phyloP scores from a whole-genome alignment of 768 basidiomycete genomes.

The Lactifluus volemus region DNA sequence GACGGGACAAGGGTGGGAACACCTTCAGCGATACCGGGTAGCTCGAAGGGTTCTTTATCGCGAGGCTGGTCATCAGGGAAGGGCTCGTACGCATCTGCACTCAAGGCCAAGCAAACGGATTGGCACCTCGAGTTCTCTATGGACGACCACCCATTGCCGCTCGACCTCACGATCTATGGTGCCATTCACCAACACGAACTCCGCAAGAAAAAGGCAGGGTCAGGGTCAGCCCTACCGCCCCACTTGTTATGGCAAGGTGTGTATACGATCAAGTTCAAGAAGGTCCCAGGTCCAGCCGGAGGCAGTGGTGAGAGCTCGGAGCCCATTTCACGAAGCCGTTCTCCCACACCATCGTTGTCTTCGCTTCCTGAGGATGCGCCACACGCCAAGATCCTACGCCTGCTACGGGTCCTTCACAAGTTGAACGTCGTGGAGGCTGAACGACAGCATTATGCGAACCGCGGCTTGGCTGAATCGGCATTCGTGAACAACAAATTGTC shows the following conservation, averaged over 20 bases:
- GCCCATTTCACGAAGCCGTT: conserved; percentile 41
- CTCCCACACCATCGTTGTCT: conserved; percentile 59
- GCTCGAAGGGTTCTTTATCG: conserved; percentile 29
- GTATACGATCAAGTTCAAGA: conserved; percentile 89
- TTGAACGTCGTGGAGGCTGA: conserved; percentile 70
- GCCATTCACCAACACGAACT: conserved; percentile 90
- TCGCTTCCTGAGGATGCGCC: conserved; percentile 79
- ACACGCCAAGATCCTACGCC: conserved; percentile 82
- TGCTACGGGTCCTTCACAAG: conserved; percentile 80
- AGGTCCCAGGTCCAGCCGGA: conserved; percentile 69
- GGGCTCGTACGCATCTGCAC: conserved; percentile 88
- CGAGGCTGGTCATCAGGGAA: conserved; percentile 30
- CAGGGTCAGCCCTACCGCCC: conserved; percentile 44
- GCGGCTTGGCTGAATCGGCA: conserved; percentile 64
- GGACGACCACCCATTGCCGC: conserved; percentile 75
- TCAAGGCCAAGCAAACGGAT: conserved; percentile 87
- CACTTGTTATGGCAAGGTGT: conserved; percentile 84
- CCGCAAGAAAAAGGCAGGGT: conserved; percentile 47
- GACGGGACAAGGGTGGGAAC: conserved; percentile 93
- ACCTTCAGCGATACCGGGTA: conserved; percentile 48
- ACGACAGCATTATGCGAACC: conserved; percentile 45
- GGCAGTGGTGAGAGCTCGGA: conserved; percentile 37
- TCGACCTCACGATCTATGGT: conserved; percentile 92
- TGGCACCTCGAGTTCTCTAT: conserved; percentile 97
- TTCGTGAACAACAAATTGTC: conserved; percentile 98